A percentile compares a stretch with the other conserved stretches of the same genome.
These are phyloP conservation scores for Pogostemon cablin DNA, from an alignment of 257 asterid species.

Conservation along the genomic window DNA sequence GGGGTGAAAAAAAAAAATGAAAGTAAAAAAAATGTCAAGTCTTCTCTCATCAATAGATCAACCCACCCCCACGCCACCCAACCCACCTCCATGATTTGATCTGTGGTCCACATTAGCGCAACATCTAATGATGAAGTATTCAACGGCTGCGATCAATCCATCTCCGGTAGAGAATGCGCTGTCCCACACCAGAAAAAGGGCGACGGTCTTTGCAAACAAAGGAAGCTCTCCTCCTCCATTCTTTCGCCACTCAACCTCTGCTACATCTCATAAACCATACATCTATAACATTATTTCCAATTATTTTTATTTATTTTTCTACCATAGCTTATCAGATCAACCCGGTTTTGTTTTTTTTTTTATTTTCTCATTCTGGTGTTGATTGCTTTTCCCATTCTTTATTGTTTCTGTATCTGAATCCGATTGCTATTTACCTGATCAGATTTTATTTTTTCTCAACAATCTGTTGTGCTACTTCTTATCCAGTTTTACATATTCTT, in stretches of 20 bases:
- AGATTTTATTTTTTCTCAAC: neutral
- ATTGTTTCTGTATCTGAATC: slow-evolving; percentile 13
- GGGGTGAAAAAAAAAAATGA: too few species aligned
- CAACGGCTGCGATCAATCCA: slow-evolving; percentile 36
- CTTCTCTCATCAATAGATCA: neutral
- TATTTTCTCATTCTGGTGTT: neutral
- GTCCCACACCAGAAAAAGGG: slow-evolving; percentile 34
- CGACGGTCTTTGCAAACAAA: slow-evolving; percentile 43
- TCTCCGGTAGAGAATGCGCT: slow-evolving; percentile 26
- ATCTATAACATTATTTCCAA: neutral
- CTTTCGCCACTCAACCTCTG: slow-evolving; percentile 27
- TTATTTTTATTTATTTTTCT: neutral
- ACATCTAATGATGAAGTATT: slow-evolving; percentile 22
- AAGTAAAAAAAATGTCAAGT: neutral
- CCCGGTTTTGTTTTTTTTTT: slow-evolving; percentile 16
- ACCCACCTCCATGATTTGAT: slow-evolving; percentile 15
- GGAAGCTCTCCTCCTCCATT: slow-evolving; percentile 34
- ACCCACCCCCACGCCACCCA: neutral
- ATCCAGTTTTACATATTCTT: neutral
- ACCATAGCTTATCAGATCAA: slow-evolving; percentile 34
- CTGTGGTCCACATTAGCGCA: slow-evolving; percentile 34
- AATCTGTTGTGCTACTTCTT: neutral
- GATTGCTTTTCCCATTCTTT: slow-evolving; percentile 37
- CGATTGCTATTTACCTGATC: slow-evolving; percentile 23
- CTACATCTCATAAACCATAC: neutral